A percentile compares a stretch with the other conserved stretches of the same genome.
Evolutionary conservation across 768 basidiomycete species (phyloP).

Genomic region (Glaciozyma martinii): DNA sequence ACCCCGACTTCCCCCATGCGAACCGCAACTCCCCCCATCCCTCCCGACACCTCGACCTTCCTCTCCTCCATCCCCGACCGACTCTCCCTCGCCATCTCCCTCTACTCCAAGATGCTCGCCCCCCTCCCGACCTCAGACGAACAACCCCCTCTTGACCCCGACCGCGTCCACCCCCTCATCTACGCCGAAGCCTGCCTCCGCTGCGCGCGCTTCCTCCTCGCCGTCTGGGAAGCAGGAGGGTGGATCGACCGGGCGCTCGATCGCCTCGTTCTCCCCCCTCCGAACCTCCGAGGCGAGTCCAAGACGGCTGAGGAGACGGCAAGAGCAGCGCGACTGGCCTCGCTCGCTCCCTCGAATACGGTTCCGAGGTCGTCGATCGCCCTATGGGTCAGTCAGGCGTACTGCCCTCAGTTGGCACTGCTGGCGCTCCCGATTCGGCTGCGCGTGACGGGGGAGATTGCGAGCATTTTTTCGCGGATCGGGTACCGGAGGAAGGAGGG

Average conservation of each 20-base stretch:
- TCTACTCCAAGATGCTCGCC: constrained; percentile 30
- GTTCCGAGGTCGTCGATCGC: constrained; percentile 28
- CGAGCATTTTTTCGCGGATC: constrained; percentile 66
- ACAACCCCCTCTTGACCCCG: constrained; percentile 46
- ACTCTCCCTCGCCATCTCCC: constrained; percentile 23
- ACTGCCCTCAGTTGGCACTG: constrained; percentile 48
- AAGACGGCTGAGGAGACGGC: constrained; percentile 41
- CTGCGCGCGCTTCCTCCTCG: constrained; percentile 63
- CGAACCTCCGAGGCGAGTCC: constrained; percentile 52
- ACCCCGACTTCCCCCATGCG: constrained; percentile 37
- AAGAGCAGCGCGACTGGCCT: not conserved
- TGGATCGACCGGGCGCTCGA: constrained; percentile 88
- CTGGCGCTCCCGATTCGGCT: constrained; percentile 69
- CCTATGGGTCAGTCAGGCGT: constrained; percentile 15
- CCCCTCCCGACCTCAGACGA: constrained; percentile 41
- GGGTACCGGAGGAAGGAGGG: constrained; percentile 84
- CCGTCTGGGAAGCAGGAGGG: constrained; percentile 41
- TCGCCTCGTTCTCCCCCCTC: constrained; percentile 54
- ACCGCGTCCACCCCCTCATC: constrained; percentile 50
- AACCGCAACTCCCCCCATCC: constrained; percentile 6
- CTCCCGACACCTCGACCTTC: constrained; percentile 21
- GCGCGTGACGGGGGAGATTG: constrained; percentile 55
- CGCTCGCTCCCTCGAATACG: constrained; percentile 21
- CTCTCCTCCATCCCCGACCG: constrained; percentile 33
- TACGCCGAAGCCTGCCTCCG: constrained; percentile 61